phyloP scores from a whole-genome alignment of 768 basidiomycete genomes.

The Saitozyma sp. region DNA sequence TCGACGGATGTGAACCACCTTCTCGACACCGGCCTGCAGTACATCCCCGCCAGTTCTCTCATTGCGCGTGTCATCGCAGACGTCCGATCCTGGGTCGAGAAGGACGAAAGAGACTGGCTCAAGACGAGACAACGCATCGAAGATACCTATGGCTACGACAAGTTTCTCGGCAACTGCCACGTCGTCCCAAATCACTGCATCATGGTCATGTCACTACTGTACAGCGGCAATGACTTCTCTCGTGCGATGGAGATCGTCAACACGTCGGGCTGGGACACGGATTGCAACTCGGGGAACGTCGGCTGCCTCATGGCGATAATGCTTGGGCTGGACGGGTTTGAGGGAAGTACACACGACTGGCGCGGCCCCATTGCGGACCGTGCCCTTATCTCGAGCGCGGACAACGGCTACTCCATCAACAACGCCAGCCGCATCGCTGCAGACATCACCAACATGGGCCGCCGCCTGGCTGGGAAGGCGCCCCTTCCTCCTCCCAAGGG shows the following conservation, averaged over 20 bases:
- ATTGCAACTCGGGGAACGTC: conserved; percentile 9
- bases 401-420: conserved; percentile 10
- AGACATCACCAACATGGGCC: conserved; percentile 7
- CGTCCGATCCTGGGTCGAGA: conserved; percentile 4
- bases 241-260: conserved; percentile 5
- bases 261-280: conserved; percentile 5
- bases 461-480: conserved; percentile 7
- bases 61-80: conserved; percentile 2
- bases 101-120: conserved; percentile 1
- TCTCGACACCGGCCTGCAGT: conserved; percentile 4
- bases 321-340: conserved; percentile 4
- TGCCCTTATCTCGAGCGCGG: conserved; percentile 7
- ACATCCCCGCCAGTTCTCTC: conserved; percentile 5
- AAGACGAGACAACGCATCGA: conserved; percentile 8
- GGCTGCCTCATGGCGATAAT: conserved; percentile 8
- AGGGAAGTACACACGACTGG: conserved; percentile 1
- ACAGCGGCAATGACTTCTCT: conserved; percentile 7
- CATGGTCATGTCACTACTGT: conserved; percentile 6
- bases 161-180: conserved; percentile 6
- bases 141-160: conserved; percentile 10
- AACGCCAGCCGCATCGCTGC: conserved; percentile 8
- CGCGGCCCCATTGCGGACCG: conserved; percentile 4
- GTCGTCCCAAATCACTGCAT: conserved; percentile 9
- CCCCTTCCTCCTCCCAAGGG: conserved; percentile 7
- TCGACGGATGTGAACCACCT: conserved; percentile 6